A percentile compares a stretch with the other conserved stretches of the same genome.
Conservation (phyloP, 306 rosid genomes). For the Erythrophleum fordii region DNA sequence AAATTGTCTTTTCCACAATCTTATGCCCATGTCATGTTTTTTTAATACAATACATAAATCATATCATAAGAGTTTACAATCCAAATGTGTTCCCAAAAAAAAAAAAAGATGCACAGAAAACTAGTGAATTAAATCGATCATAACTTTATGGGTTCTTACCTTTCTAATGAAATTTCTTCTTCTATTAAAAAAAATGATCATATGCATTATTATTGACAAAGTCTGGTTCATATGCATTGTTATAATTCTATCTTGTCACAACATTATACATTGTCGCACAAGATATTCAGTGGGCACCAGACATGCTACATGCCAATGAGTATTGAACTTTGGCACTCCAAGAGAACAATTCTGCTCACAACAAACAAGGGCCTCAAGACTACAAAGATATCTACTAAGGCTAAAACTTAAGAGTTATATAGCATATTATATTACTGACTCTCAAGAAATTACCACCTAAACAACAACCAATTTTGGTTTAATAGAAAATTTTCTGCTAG, state of each 20-base stretch:
- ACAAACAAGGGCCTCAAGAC: background rate
- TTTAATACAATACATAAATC: too few species aligned
- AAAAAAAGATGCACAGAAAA: background rate
- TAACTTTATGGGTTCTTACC: background rate
- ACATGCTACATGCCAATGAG: background rate
- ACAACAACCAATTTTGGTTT: background rate
- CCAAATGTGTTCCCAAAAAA: background rate
- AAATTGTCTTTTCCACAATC: too few species aligned
- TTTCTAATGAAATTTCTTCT: background rate
- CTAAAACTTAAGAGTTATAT: background rate
- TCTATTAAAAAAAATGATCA: background rate
- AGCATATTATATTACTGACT: background rate
- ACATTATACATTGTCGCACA: background rate
- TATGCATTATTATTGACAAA: background rate
- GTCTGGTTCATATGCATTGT: background rate
- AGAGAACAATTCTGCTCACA: background rate
- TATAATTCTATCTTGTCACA: background rate
- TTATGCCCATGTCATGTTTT: background rate
- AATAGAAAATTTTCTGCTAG: background rate
- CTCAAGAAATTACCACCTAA: constrained; percentile 2
- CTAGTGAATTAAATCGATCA: background rate
- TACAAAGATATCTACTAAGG: background rate
- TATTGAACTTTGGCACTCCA: background rate
- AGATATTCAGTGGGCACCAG: background rate
- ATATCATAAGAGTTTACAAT: background rate